Base-by-base conservation (phyloP, 2,329 filamentous ascomycete species). In the Cylindrodendrum hubeiense region DNA sequence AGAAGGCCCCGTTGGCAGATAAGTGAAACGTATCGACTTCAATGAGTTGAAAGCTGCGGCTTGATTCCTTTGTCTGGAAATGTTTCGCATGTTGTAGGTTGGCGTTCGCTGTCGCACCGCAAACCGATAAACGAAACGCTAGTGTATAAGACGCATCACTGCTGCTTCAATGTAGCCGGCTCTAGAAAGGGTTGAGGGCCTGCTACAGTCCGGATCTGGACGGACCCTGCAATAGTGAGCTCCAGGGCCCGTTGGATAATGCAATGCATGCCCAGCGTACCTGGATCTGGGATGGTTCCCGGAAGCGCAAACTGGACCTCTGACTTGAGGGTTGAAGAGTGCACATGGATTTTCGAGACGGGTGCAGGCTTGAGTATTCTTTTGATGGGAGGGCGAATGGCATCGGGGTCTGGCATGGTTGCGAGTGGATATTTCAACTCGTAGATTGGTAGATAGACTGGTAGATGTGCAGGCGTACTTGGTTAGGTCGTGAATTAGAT, bases 181-280 rank as follows among this genome's bases (percentile, higher is more conserved):
- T 81, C 75, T 8, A 81, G 68, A 44, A 81, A 80, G 5, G 79
- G 79, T 59, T 81, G 79, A 9, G 76, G 63, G 19, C 75, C 70
- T 10, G 71, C 68, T 7, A 68, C 59, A 17, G 73, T 75, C 53
- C 77, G 74, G 63, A 80, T 72, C 26, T 62, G 71, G 6, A 75
- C 30, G 39, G 67, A 59, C 21, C 75, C 77, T 79, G 30, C 15
- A 17, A 24, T 39, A 19, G 22, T 37, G 9, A 61, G 53, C 24
- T 51, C 66, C 13, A 60, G 62, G 22, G 46, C 28, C 26, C 10
- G 30, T 19, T 39, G 26, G 43, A 41, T 33, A 10, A 41, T 52
- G 50, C 33, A 19, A 47, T n/a, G 34, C 49, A 15, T 37, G n/a
- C n/a, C n/a, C 33, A 26, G 51, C 70, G 37, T 67, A 79, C 77